phyloP scores from a whole-genome alignment of 208 protist species.

The Leishmania tarentolae region DNA sequence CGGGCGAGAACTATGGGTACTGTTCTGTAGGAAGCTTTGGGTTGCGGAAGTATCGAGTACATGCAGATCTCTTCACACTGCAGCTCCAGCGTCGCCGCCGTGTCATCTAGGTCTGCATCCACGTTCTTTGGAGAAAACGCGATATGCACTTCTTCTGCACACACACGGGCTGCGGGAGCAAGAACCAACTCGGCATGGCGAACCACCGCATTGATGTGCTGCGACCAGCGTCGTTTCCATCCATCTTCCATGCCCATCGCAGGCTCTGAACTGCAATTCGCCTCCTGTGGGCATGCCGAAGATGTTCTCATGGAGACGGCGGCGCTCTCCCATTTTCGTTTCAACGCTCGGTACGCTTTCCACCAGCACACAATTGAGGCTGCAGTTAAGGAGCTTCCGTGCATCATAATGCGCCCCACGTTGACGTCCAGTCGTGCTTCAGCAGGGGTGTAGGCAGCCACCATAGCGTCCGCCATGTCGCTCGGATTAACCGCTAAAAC shows the following conservation, averaged over 20 bases:
- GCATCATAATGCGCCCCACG: slow-evolving; percentile 1
- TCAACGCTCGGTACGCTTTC: not conserved
- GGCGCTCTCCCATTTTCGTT: not conserved
- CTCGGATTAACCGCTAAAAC: not conserved
- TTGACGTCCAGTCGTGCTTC: not conserved
- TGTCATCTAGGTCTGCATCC: not conserved
- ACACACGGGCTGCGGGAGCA: not conserved
- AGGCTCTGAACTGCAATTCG: not conserved
- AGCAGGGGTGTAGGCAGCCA: slow-evolving; percentile 7
- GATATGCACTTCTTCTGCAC: not conserved
- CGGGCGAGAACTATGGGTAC: not conserved
- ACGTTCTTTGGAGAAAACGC: not conserved
- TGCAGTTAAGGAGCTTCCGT: slow-evolving; percentile 1
- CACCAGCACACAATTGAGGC: slow-evolving; percentile 11
- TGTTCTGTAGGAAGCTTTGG: not conserved
- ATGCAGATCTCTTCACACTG: not conserved
- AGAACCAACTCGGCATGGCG: not conserved
- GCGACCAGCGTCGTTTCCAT: not conserved
- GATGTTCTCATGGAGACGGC: not conserved
- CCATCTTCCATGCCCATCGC: not conserved
- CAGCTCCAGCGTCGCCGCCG: not conserved
- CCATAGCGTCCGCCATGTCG: not conserved
- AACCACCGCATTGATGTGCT: not conserved
- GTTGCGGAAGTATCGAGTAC: not conserved
- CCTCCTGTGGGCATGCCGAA: too few relatives aligned